Evolutionary conservation across 805 yeast species (phyloP), one percentile per base, ranked within the genome.

Genomic region (Suhomyces vadensis): DNA sequence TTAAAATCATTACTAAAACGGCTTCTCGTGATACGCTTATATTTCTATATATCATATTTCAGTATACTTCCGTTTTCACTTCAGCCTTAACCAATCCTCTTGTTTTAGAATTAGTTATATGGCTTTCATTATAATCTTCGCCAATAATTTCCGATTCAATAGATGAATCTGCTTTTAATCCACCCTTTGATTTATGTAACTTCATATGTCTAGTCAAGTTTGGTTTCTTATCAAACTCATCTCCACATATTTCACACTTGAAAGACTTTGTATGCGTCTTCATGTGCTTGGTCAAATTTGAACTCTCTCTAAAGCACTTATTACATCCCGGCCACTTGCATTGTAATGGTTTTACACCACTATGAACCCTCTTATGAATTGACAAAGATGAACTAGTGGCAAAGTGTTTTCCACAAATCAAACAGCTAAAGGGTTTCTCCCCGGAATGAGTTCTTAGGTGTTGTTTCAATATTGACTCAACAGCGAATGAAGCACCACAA

Each of bases 371-470:
- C 37, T 77, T 64, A 65, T 94, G 98, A 23, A 92, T 88, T 1
- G 89, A 84, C 36, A 91, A 70, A 11, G 94, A 83, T 3, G 94
- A 83, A 22, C 87, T 78, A 1, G 95, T 88, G 8, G 96, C 85
- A 68, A 92, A 92, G 20, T 70, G 61, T 61, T 89, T 91, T 4
- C 78, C 83, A 63, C 99, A 92, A 1, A 71, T 58, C 20, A 75
- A 69, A 63, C 99, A 92, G 42, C 63, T 63, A 61, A 75, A 90
- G 1, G 98, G 98, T 57, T 82, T 86, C 55, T 90, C 97, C 2
- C 97, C 97, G 1, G 92, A 81, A 61, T 92, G 98, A 2, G 79
- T 82, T 41, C 97, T 71, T 69, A 77, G 63, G 64, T 94, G 99
- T 64, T 89, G 96, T 35, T 76, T 75, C 35, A 94, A 71, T 75